Percentiles rank a stretch among this genome's conserved stretches.
Evolutionary conservation across 345 rosid genomes (phyloP).

Genomic region (Salix dunnii): DNA sequence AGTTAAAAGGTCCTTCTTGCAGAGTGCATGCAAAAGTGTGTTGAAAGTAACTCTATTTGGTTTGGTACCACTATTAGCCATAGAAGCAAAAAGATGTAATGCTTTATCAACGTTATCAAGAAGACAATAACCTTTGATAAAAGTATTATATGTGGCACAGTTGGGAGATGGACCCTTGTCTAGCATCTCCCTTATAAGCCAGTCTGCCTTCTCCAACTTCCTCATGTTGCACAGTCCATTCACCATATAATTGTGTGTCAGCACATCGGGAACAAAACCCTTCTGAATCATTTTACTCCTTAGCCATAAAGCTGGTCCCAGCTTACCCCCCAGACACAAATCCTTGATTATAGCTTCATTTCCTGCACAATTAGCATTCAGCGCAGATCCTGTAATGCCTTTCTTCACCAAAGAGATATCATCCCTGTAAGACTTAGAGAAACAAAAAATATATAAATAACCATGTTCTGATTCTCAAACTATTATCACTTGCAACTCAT

Average conservation of each 20-base stretch:
- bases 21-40: conserved; percentile 58
- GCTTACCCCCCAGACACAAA: conserved; percentile 57
- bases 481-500: not conserved
- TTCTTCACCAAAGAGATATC: conserved; percentile 31
- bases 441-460: conserved; percentile 6
- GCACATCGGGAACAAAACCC: conserved; percentile 54
- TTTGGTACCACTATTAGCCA: conserved; percentile 47
- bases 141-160: conserved; percentile 55
- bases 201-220: conserved; percentile 48
- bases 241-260: conserved; percentile 63
- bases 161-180: conserved; percentile 66
- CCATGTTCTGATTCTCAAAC: not conserved
- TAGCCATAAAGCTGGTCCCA: conserved; percentile 62
- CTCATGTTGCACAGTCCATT: conserved; percentile 56
- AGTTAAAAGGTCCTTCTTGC: conserved; percentile 51
- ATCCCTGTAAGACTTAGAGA: conserved; percentile 47
- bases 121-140: conserved; percentile 58
- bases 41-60: conserved; percentile 64
- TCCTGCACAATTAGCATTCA: conserved; percentile 25
- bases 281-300: conserved; percentile 46
- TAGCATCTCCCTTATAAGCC: conserved; percentile 58
- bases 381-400: conserved; percentile 10
- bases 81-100: conserved; percentile 41
- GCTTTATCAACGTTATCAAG: conserved; percentile 53
- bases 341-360: conserved; percentile 38